Evolutionary conservation across 1,284 basidiomycete genomes (phyloP).

Genomic region (Rhodotorula sp.): DNA sequence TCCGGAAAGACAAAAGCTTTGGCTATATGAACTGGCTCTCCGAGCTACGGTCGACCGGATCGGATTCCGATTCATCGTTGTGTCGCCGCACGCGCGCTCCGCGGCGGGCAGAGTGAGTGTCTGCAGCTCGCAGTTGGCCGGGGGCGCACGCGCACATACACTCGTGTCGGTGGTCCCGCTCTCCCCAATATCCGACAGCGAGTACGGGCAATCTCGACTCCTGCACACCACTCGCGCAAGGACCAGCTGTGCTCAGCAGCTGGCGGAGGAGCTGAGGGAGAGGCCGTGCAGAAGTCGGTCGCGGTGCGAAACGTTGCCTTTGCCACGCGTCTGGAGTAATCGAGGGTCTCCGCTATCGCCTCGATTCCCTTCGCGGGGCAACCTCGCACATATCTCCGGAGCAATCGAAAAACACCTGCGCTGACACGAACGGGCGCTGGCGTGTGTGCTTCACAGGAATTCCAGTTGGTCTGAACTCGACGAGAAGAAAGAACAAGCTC

Average conservation of each 20-base stretch:
- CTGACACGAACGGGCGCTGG: too few relatives aligned
- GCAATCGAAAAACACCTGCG: background rate
- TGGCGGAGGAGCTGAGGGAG: background rate
- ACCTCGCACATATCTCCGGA: background rate
- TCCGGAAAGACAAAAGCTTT: too few relatives aligned
- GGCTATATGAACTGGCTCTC: background rate
- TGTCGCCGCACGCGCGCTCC: background rate
- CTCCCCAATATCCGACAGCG: background rate
- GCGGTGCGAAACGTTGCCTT: background rate
- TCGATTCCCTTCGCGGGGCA: background rate
- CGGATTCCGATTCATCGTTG: background rate
- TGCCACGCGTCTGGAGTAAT: background rate
- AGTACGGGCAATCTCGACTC: background rate
- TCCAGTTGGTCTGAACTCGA: background rate
- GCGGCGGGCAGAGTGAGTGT: background rate
- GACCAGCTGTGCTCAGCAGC: too few relatives aligned
- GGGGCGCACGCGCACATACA: slow-evolving; percentile 1
- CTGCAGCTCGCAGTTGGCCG: background rate
- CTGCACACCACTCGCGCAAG: too few relatives aligned
- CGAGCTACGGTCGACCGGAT: background rate
- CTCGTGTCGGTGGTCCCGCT: background rate
- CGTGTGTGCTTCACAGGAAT: too few relatives aligned
- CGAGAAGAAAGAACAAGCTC: too few relatives aligned
- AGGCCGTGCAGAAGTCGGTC: background rate
- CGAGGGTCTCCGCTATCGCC: background rate